Conservation (phyloP, 208 protist genomes). For the Phytomonas sp. region DNA sequence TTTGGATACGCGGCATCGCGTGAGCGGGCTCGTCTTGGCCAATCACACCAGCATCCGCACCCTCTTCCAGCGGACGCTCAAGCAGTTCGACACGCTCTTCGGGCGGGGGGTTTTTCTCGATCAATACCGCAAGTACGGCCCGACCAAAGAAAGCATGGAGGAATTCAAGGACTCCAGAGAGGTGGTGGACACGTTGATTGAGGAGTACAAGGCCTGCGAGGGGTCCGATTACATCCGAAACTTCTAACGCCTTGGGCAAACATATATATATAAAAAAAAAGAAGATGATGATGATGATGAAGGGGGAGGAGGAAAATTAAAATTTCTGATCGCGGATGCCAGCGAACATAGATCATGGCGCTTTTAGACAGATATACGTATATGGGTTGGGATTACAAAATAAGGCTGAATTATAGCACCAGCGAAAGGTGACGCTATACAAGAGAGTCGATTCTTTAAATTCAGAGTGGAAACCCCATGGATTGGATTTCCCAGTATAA, state of each 20-base stretch:
- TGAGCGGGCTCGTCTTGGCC: constrained; percentile 98
- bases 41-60: constrained; percentile 98
- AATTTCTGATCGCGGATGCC: not conserved
- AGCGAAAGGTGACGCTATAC: not conserved
- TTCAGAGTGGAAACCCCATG: not conserved
- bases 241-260: constrained; percentile 30
- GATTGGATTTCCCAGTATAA: not conserved
- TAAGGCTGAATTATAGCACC: not conserved
- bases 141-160: constrained; percentile 91
- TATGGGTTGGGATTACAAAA: not conserved
- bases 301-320: constrained; percentile 9
- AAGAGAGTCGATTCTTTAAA: not conserved
- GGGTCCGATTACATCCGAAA: constrained; percentile 92
- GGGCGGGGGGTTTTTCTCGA: constrained; percentile 92
- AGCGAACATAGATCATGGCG: not conserved
- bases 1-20: constrained; percentile 92
- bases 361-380: not conserved
- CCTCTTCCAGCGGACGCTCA: constrained; percentile 88
- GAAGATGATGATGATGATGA: not conserved
- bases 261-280: constrained; percentile 6
- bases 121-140: constrained; percentile 89
- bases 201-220: constrained; percentile 97
- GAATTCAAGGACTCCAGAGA: constrained; percentile 95
- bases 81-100: constrained; percentile 93
- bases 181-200: constrained; percentile 91